phyloP scores from a whole-genome alignment of 2,329 filamentous ascomycete species.

The Penicillium sp. region DNA sequence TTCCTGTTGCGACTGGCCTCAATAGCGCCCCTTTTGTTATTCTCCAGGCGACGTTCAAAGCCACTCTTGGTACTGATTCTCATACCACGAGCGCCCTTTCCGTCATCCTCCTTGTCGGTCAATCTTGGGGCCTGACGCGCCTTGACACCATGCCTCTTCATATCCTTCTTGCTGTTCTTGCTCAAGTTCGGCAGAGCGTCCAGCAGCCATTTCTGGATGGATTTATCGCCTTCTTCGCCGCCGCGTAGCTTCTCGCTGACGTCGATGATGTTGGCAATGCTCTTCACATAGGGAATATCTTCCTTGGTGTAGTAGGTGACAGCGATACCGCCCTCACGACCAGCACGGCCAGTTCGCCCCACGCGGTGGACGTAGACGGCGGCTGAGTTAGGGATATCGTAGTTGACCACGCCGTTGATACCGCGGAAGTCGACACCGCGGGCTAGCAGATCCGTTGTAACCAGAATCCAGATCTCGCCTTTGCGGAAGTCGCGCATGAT shows the following conservation, averaged over 20 bases:
- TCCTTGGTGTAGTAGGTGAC: slow-evolving; percentile 96
- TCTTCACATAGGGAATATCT: slow-evolving; percentile 85
- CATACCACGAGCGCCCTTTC: slow-evolving; percentile 42
- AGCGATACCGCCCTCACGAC: slow-evolving; percentile 80
- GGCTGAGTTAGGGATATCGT: slow-evolving; percentile 89
- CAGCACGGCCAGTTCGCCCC: slow-evolving; percentile 84
- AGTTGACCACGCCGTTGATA: slow-evolving; percentile 95
- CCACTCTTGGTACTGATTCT: slow-evolving; percentile 68
- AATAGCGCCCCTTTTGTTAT: slow-evolving; percentile 48
- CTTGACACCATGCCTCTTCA: slow-evolving; percentile 81
- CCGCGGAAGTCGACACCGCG: slow-evolving; percentile 93
- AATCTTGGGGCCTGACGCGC: slow-evolving; percentile 53
- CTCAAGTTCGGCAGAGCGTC: slow-evolving; percentile 79
- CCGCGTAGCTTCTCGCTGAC: slow-evolving; percentile 70
- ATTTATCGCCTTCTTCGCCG: slow-evolving; percentile 49
- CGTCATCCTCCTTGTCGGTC: slow-evolving; percentile 45
- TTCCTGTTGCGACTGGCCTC: slow-evolving; percentile 41
- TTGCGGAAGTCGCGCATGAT: slow-evolving; percentile 89
- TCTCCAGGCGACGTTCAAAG: slow-evolving; percentile 47
- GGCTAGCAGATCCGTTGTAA: slow-evolving; percentile 90
- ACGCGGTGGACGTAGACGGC: slow-evolving; percentile 92
- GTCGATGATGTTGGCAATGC: slow-evolving; percentile 88
- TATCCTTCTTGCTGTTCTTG: slow-evolving; percentile 77
- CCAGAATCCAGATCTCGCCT: slow-evolving; percentile 92
- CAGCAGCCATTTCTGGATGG: slow-evolving; percentile 80